Evolutionary conservation across 371 early-diverging fungal species (phyloP), one percentile per base, ranked within the genome.

Genomic region (Phascolomyces articulosus): DNA sequence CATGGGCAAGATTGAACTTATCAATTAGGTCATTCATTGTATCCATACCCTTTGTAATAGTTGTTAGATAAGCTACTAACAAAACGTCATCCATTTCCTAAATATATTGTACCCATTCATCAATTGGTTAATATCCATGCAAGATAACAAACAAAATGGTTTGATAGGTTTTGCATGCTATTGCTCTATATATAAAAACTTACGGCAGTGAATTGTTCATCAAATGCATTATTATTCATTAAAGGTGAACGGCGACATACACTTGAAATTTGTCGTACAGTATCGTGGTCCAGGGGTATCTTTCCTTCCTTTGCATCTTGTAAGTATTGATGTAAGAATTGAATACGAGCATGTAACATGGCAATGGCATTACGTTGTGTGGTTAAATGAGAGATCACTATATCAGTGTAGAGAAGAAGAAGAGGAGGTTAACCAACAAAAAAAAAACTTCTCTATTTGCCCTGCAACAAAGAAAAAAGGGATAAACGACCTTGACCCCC

Each of bases 31-130:
- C 91, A 68, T 90, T 89, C 62, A 93, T 76, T 8, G 74, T 73
- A 67, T 89, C 82, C 11, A 90, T 79, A 15, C 92, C 91, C 70
- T 93, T 94, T 13, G 95, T 94, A 55, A 95, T 84, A 0, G 88
- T 82, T 15, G 92, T 90, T 51, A 95, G 76, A 70, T 93, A 90
- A 13, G 90, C 80, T 21, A 86, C 89, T 54, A 95, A 74, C 15
- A 93, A 72, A 7, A 93, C 91, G 68, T 95, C 95, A 61, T 90
- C 90, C 78, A 88, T 88, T 76, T 93, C 93, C 92, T 93, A 66
- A 13, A 56, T 47, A 48, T 18, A 7, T 40, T 28, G 41, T 51
- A 55, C 20, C 7, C 34, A 40, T 23, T 48, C 15, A 63, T 55
- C 49, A 15, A 20, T 16, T 9, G 38, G 13, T 38, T 38, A 13